Conservation (phyloP, 2,329 filamentous ascomycete species). For the Cordyceps farinosa region DNA sequence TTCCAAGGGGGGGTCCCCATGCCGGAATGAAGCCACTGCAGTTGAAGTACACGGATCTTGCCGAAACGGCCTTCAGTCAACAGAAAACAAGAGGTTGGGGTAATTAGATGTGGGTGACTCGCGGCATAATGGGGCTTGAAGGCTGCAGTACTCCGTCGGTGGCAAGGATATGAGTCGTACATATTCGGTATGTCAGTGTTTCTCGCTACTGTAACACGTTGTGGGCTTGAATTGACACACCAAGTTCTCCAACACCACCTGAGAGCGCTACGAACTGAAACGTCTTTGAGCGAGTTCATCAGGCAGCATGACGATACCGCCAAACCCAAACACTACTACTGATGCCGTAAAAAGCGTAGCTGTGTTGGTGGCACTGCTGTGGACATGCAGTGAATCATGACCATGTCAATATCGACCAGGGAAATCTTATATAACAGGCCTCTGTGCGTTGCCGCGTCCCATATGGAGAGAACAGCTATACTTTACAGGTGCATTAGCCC, state of each 20-base stretch:
- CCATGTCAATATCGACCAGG: background rate
- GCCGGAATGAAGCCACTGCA: background rate
- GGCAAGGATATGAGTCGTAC: constrained; percentile 1
- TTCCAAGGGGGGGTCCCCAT: background rate
- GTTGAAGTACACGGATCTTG: background rate
- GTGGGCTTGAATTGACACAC: no score
- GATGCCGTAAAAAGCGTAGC: background rate
- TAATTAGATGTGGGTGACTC: constrained; percentile 2
- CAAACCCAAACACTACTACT: background rate
- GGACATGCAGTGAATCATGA: constrained; percentile 7
- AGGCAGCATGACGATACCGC: background rate
- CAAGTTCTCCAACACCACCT: no score
- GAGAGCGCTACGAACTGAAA: background rate
- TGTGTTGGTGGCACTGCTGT: background rate
- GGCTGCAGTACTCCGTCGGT: background rate
- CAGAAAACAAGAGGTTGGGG: background rate
- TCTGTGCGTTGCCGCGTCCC: background rate
- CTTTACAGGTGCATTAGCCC: background rate
- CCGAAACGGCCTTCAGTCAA: background rate
- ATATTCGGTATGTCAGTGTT: background rate
- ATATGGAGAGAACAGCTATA: background rate
- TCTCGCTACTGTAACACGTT: background rate
- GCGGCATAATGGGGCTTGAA: background rate
- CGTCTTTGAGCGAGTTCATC: background rate
- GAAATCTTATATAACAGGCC: background rate